Conservation (phyloP, 192 early-diverging fungal species). For the Coemansia sp. region DNA sequence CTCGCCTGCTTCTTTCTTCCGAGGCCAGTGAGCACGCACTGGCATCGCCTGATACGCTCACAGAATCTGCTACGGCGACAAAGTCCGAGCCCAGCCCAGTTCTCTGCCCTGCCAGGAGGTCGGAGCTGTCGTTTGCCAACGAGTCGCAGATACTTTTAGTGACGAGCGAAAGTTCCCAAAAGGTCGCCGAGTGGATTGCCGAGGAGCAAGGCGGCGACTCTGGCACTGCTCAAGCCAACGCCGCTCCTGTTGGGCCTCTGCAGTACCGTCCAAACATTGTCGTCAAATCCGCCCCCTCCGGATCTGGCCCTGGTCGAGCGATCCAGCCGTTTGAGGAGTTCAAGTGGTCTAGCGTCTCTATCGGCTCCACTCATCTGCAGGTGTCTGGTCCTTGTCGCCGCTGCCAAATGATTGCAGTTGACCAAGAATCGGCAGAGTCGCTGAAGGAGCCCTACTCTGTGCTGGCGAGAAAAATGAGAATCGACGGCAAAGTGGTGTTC, state of each 20-base stretch:
- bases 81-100: neutral
- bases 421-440: slow-evolving; percentile 57
- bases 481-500: slow-evolving; percentile 47
- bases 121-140: slow-evolving; percentile 61
- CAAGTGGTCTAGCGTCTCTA: slow-evolving; percentile 40
- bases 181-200: slow-evolving; percentile 54
- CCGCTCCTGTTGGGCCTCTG: slow-evolving; percentile 17
- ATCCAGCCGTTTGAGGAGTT: slow-evolving; percentile 66
- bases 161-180: slow-evolving; percentile 53
- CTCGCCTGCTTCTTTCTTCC: slow-evolving; percentile 12
- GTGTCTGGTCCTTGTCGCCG: slow-evolving; percentile 61
- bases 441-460: slow-evolving; percentile 64
- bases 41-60: neutral
- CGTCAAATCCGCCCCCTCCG: slow-evolving; percentile 34
- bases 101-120: neutral
- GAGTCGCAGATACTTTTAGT: slow-evolving; percentile 70
- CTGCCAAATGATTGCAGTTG: slow-evolving; percentile 73
- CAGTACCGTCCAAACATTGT: slow-evolving; percentile 71
- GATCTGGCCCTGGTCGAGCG: slow-evolving; percentile 27
- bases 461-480: slow-evolving; percentile 33
- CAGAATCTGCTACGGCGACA: neutral
- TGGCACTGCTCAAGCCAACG: neutral
- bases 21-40: neutral
- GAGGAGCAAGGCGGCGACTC: slow-evolving; percentile 12
- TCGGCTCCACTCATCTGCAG: slow-evolving; percentile 4